These are phyloP conservation scores for Cyclotella sp. DNA, from an alignment of 108 stramenopile genomes.

Conservation along the genomic window DNA sequence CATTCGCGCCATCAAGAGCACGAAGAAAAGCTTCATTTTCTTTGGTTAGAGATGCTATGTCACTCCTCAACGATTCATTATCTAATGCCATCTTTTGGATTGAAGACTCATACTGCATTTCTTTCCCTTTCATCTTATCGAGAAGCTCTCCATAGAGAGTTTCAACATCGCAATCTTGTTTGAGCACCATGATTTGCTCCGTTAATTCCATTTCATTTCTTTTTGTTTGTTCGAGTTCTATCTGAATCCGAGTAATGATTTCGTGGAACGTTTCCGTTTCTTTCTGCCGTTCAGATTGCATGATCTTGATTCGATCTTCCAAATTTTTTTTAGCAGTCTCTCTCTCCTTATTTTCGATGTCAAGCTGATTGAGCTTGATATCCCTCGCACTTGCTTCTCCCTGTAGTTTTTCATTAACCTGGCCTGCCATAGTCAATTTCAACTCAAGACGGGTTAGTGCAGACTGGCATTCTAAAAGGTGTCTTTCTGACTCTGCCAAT, in stretches of 20 bases:
- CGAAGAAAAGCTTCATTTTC: conserved; percentile 22
- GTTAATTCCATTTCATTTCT: conserved; percentile 22
- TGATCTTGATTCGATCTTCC: background rate
- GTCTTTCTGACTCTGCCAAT: conserved; percentile 24
- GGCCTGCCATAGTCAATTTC: conserved; percentile 29
- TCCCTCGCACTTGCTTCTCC: background rate
- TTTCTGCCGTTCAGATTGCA: conserved; percentile 1
- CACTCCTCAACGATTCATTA: background rate
- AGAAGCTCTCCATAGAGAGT: conserved; percentile 36
- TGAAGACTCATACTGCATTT: conserved; percentile 28
- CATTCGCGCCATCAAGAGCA: conserved; percentile 11
- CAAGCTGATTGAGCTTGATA: background rate
- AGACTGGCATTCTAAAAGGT: conserved; percentile 17
- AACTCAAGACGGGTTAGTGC: conserved; percentile 27
- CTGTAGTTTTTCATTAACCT: conserved; percentile 14
- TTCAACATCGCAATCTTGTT: conserved; percentile 26
- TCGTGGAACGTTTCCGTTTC: background rate
- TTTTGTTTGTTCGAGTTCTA: background rate
- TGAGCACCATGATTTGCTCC: conserved; percentile 37
- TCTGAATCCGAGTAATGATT: background rate
- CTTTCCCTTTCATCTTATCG: conserved; percentile 38
- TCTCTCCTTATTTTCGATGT: conserved; percentile 3
- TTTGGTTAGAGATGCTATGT: conserved; percentile 4
- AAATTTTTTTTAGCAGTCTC: background rate
- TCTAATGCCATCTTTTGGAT: conserved; percentile 16